A percentile compares a stretch with the other conserved stretches of the same genome.
Evolutionary conservation across 805 yeast genomes (phyloP).

Genomic region (Blastobotrys peoriensis): DNA sequence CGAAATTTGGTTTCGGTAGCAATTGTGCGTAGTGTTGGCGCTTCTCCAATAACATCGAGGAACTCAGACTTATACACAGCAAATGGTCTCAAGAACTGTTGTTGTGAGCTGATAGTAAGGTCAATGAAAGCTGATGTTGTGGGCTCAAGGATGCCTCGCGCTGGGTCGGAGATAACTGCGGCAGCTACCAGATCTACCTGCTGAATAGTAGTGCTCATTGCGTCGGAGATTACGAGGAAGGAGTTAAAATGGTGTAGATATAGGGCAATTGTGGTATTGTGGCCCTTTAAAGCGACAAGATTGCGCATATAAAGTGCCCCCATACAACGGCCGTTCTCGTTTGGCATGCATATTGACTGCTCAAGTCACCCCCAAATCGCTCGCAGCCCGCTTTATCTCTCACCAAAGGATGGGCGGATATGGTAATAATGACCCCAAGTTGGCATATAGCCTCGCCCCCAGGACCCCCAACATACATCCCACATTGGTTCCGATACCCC

Average conservation of each 20-base stretch:
- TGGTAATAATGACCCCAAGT: too few species aligned
- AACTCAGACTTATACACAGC: constrained; percentile 18
- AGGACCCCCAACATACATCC: too few species aligned
- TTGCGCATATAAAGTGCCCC: background rate
- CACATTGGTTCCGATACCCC: too few species aligned
- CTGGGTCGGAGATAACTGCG: constrained; percentile 2
- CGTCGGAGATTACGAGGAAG: too few species aligned
- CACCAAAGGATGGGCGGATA: too few species aligned
- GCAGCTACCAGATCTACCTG: constrained; percentile 1
- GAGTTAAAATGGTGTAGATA: too few species aligned
- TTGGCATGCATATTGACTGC: background rate
- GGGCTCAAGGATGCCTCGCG: constrained; percentile 1
- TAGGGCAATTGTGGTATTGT: too few species aligned
- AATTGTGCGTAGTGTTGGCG: constrained; percentile 3
- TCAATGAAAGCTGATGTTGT: background rate
- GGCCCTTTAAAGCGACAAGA: background rate
- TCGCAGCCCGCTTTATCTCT: background rate
- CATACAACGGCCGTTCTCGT: background rate
- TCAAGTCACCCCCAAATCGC: background rate
- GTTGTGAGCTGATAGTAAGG: background rate
- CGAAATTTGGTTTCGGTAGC: constrained; percentile 9
- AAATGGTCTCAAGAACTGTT: constrained; percentile 9
- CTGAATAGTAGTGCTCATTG: background rate
- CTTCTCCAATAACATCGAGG: constrained; percentile 8
- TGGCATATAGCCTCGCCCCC: too few species aligned